Evolutionary conservation across 305 asterid genomes (phyloP).

Genomic region (Andrographis paniculata): DNA sequence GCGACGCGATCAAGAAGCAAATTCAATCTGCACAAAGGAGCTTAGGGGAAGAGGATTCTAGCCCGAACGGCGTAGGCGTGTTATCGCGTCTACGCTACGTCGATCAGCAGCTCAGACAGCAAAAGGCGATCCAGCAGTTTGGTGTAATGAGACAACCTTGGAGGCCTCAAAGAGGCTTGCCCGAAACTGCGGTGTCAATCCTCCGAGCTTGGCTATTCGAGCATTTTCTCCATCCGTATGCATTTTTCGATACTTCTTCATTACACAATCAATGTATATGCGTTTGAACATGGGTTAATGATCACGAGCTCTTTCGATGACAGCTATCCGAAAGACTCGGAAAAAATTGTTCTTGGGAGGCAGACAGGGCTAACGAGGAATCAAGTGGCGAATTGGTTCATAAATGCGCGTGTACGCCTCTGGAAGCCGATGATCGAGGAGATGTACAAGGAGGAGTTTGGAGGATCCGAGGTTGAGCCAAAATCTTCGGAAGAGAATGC

Average conservation of each 20-base stretch:
- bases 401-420: constrained; percentile 75
- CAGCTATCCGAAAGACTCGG: constrained; percentile 84
- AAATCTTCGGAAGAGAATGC: constrained; percentile 38
- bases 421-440: constrained; percentile 94
- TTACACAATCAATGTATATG: background rate
- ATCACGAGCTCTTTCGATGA: background rate
- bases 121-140: constrained; percentile 52
- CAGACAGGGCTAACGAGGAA: constrained; percentile 70
- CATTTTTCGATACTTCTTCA: background rate
- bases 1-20: constrained; percentile 60
- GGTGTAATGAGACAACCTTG: constrained; percentile 70
- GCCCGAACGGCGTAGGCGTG: constrained; percentile 28
- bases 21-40: constrained; percentile 40
- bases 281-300: too few relatives aligned
- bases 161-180: constrained; percentile 92
- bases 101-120: constrained; percentile 69
- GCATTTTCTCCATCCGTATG: constrained; percentile 90
- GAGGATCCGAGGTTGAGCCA: constrained; percentile 39
- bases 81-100: constrained; percentile 56
- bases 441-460: constrained; percentile 79
- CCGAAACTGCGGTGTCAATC: constrained; percentile 67
- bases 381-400: constrained; percentile 89
- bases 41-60: constrained; percentile 44
- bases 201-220: constrained; percentile 93
- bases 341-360: constrained; percentile 65